phyloP scores from a whole-genome alignment of 169 alveolate species.

The Plasmodium reichenowi region DNA sequence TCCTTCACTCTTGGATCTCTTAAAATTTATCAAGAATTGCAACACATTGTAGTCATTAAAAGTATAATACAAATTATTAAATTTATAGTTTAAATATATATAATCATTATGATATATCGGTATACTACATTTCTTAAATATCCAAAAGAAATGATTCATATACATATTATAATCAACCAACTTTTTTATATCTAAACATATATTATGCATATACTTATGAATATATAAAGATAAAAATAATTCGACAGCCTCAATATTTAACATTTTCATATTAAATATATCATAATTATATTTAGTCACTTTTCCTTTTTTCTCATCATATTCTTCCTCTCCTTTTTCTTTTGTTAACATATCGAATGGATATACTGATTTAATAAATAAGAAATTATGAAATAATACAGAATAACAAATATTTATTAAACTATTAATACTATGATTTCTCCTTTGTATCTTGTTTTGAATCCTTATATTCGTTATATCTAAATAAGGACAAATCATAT shows the following conservation, averaged over 20 bases:
- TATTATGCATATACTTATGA: constrained; percentile 65
- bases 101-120: constrained; percentile 19
- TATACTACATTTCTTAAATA: constrained; percentile 9
- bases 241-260: constrained; percentile 42
- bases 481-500: constrained; percentile 46
- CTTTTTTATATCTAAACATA: constrained; percentile 52
- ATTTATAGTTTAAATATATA: constrained; percentile 34
- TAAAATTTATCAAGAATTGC: constrained; percentile 61
- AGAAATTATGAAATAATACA: constrained; percentile 50
- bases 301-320: constrained; percentile 9
- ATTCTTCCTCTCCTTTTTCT: constrained; percentile 50
- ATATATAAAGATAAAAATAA: constrained; percentile 63
- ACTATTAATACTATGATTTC: constrained; percentile 47
- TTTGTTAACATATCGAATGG: constrained; percentile 65
- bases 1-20: constrained; percentile 55
- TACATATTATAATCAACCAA: constrained; percentile 56
- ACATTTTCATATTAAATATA: constrained; percentile 61
- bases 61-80: constrained; percentile 37
- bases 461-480: constrained; percentile 45
- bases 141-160: constrained; percentile 66
- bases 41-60: constrained; percentile 63
- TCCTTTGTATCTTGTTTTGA: constrained; percentile 29
- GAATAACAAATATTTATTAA: constrained; percentile 68
- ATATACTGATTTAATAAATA: constrained; percentile 55
- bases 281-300: constrained; percentile 43